A percentile compares a stretch with the other conserved stretches of the same genome.
phyloP scores from a whole-genome alignment of 1,139 yeast genomes.

The Candida pseudoviswanathii region DNA sequence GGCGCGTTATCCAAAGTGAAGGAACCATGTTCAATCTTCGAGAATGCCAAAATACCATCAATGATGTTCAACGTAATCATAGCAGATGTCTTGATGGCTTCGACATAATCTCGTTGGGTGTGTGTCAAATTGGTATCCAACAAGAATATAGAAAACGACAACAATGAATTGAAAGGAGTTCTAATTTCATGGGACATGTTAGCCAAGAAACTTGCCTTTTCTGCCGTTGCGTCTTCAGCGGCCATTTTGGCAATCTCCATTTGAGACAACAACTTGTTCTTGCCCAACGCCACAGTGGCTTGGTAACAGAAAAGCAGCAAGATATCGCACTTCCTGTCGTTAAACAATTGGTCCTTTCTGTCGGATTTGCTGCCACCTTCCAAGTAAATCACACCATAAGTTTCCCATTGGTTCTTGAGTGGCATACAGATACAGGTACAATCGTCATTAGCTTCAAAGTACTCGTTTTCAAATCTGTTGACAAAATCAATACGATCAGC shows the following conservation, averaged over 20 bases:
- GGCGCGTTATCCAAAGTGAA: slow-evolving; percentile 48
- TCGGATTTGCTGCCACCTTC: slow-evolving; percentile 25
- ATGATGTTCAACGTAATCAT: slow-evolving; percentile 56
- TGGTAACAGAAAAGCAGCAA: slow-evolving; percentile 53
- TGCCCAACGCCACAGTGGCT: slow-evolving; percentile 56
- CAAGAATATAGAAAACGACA: slow-evolving; percentile 56
- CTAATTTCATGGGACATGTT: slow-evolving; percentile 64
- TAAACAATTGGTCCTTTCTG: slow-evolving; percentile 5
- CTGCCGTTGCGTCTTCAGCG: slow-evolving; percentile 63
- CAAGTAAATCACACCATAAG: slow-evolving; percentile 51
- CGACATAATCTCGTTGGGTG: slow-evolving; percentile 56
- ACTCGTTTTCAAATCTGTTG: slow-evolving; percentile 38
- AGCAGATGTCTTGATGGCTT: slow-evolving; percentile 54
- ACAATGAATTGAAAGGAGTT: slow-evolving; percentile 58
- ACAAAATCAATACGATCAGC: slow-evolving; percentile 41
- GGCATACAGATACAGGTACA: slow-evolving; percentile 51
- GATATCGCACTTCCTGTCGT: slow-evolving; percentile 37
- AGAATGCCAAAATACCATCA: slow-evolving; percentile 59
- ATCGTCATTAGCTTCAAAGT: slow-evolving; percentile 39
- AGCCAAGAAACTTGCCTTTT: slow-evolving; percentile 60
- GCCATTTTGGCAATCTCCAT: slow-evolving; percentile 56
- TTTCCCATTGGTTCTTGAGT: slow-evolving; percentile 44
- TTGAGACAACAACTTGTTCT: slow-evolving; percentile 49
- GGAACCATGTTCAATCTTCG: slow-evolving; percentile 60
- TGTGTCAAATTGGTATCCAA: slow-evolving; percentile 50